These are phyloP conservation scores for Spathaspora sp. DNA, from an alignment of 805 yeast species.

Conservation along the genomic window DNA sequence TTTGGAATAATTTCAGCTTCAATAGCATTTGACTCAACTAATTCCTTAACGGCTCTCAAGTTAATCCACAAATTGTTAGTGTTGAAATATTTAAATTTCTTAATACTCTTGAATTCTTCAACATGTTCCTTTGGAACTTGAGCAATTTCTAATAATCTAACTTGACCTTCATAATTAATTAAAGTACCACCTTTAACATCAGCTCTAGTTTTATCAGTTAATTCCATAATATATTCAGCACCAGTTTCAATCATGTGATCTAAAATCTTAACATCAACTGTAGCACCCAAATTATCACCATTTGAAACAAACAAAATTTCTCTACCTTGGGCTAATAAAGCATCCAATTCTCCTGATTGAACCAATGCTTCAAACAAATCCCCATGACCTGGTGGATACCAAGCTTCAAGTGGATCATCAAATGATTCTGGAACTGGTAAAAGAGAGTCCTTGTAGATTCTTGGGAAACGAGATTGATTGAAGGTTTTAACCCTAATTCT, in stretches of 20 bases:
- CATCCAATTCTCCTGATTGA: constrained; percentile 88
- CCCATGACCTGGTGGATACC: constrained; percentile 99
- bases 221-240: constrained; percentile 96
- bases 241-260: constrained; percentile 89
- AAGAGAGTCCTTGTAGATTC: constrained; percentile 92
- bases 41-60: constrained; percentile 87
- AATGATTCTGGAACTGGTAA: constrained; percentile 84
- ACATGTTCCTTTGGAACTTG: constrained; percentile 98
- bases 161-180: constrained; percentile 92
- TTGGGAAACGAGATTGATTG: constrained; percentile 97
- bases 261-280: constrained; percentile 87
- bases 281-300: constrained; percentile 98
- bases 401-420: constrained; percentile 74
- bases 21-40: constrained; percentile 78
- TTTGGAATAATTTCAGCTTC: constrained; percentile 95
- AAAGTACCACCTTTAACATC: constrained; percentile 99
- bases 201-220: constrained; percentile 97
- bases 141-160: constrained; percentile 91
- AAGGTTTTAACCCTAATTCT: constrained; percentile 92
- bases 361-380: constrained; percentile 90
- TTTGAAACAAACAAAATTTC: constrained; percentile 93
- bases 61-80: constrained; percentile 98
- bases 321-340: constrained; percentile 86
- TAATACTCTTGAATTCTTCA: constrained; percentile 96
- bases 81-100: constrained; percentile 96